A percentile compares a stretch with the other conserved stretches of the same genome.
Evolutionary conservation across 345 rosid genomes (phyloP).

Genomic region (Raphanus raphanistrum): DNA sequence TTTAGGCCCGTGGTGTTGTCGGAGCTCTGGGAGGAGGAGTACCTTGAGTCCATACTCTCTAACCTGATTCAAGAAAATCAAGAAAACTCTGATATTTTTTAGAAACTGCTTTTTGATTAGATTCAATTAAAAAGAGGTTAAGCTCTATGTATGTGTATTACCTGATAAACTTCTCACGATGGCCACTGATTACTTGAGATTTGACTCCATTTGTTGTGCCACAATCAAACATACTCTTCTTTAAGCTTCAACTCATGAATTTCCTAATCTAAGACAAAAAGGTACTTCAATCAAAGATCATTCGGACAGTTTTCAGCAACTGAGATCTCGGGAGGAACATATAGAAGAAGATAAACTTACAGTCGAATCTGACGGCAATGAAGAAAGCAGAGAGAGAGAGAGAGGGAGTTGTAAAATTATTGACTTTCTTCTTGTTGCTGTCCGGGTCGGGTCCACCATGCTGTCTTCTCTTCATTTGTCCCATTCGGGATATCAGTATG

Average conservation of each 20-base stretch:
- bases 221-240: constrained; percentile 66
- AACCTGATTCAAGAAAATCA: constrained; percentile 48
- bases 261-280: constrained; percentile 36
- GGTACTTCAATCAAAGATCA: not conserved
- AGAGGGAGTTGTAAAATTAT: constrained; percentile 16
- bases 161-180: constrained; percentile 89
- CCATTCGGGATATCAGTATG: not conserved
- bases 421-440: constrained; percentile 38
- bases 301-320: not conserved
- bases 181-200: constrained; percentile 67
- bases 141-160: constrained; percentile 22
- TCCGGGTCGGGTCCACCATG: constrained; percentile 37
- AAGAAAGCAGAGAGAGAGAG: constrained; percentile 1
- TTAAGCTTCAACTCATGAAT: constrained; percentile 42
- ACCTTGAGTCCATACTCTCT: constrained; percentile 88
- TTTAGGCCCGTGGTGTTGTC: constrained; percentile 48
- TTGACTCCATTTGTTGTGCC: constrained; percentile 49
- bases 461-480: constrained; percentile 17
- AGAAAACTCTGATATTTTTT: not conserved
- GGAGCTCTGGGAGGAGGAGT: constrained; percentile 66
- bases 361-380: constrained; percentile 32
- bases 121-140: not conserved
- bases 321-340: constrained; percentile 10
- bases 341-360: constrained; percentile 22
- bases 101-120: not conserved